A percentile compares a stretch with the other conserved stretches of the same genome.
phyloP scores from a whole-genome alignment of 371 early-diverging fungal species.

The Mortierella sp. region DNA sequence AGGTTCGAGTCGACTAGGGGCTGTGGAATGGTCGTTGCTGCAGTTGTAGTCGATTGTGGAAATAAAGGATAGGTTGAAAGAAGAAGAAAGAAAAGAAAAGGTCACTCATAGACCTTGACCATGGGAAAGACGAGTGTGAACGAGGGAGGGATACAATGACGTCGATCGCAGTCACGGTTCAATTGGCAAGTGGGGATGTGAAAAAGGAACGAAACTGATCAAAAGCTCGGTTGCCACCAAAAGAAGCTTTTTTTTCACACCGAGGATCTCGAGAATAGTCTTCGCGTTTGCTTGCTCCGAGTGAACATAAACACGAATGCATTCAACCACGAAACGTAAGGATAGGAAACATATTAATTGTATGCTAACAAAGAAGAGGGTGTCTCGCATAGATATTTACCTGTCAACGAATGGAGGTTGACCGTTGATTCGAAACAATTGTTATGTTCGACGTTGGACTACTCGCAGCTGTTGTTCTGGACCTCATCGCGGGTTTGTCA shows the following conservation, averaged over 20 bases:
- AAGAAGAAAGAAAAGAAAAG: background rate
- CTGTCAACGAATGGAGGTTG: no score
- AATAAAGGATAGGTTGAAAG: background rate
- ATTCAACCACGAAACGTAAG: background rate
- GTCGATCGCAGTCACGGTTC: conserved; percentile 14
- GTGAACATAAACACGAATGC: no score
- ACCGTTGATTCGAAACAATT: background rate
- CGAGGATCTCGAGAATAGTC: no score
- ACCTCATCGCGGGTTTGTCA: no score
- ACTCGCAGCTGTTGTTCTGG: background rate
- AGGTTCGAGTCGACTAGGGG: background rate
- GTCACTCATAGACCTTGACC: background rate
- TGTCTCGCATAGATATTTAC: no score
- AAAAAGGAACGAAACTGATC: background rate
- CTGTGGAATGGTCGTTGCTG: background rate
- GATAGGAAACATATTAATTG: background rate
- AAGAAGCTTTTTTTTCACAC: no score
- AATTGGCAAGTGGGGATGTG: background rate
- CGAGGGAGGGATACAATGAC: no score
- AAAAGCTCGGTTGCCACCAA: background rate
- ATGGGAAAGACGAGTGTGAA: background rate
- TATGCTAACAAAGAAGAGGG: background rate
- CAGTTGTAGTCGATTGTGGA: background rate
- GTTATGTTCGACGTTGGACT: background rate
- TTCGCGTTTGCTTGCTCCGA: no score